Conservation (phyloP, 78 protist genomes). For the Bodo saltans region DNA sequence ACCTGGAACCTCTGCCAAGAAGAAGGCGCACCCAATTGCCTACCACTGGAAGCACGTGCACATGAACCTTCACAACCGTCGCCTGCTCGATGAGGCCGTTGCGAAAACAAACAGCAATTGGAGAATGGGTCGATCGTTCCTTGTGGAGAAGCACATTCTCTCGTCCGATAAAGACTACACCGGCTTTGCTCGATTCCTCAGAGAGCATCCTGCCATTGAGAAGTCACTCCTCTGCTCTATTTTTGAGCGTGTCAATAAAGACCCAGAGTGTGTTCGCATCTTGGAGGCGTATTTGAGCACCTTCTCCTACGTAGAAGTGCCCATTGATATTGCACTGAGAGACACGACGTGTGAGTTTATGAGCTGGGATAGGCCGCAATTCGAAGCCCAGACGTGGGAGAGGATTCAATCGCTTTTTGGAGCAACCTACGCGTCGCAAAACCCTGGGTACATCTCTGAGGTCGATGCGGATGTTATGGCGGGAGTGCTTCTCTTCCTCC, state of each 20-base stretch:
- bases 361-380: background rate
- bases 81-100: too few relatives aligned
- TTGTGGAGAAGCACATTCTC: background rate
- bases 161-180: background rate
- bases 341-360: background rate
- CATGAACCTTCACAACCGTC: too few relatives aligned
- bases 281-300: background rate
- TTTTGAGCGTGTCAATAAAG: background rate
- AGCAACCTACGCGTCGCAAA: background rate
- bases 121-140: background rate
- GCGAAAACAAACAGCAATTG: background rate
- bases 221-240: background rate
- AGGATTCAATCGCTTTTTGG: background rate
- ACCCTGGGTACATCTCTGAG: background rate
- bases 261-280: background rate
- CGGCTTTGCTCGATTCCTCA: background rate
- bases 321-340: background rate
- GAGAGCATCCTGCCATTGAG: background rate
- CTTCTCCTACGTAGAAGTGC: background rate
- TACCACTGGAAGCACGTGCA: too few relatives aligned
- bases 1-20: too few relatives aligned
- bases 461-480: background rate
- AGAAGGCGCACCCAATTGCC: too few relatives aligned
- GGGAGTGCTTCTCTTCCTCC: background rate
- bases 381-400: background rate